These are phyloP conservation scores for Clitopilus hobsonii DNA, from an alignment of 768 basidiomycete genomes.

Conservation along the genomic window DNA sequence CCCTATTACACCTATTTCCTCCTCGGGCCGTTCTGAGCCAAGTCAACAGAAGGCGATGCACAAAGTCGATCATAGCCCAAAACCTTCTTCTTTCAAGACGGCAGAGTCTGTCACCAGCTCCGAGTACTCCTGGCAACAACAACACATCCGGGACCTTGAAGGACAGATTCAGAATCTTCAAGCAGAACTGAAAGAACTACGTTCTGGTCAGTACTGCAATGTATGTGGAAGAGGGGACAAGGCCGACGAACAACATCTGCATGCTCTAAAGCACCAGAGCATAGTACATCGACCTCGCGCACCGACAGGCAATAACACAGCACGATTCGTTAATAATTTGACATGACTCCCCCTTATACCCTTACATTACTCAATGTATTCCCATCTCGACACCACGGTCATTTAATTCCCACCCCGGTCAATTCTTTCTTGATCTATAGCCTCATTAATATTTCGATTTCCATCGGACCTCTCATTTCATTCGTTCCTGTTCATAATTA, in stretches of 20 bases:
- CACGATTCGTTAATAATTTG: constrained; percentile 47
- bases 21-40: constrained; percentile 7
- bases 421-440: neutral
- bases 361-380: neutral
- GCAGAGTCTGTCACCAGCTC: constrained; percentile 58
- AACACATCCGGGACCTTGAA: constrained; percentile 72
- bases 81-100: constrained; percentile 21
- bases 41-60: constrained; percentile 23
- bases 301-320: constrained; percentile 59
- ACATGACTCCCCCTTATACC: neutral
- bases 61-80: constrained; percentile 14
- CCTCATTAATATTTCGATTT: neutral
- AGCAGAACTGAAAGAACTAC: constrained; percentile 50
- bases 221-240: constrained; percentile 53
- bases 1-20: constrained; percentile 15
- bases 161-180: constrained; percentile 69
- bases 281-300: constrained; percentile 63
- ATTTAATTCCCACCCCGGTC: neutral
- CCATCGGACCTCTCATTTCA: neutral
- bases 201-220: constrained; percentile 43
- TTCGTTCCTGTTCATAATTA: neutral
- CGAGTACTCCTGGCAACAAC: constrained; percentile 64
- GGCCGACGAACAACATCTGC: constrained; percentile 1
- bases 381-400: neutral
- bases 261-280: constrained; percentile 17